These are phyloP conservation scores for Endocarpon pusillum DNA, from an alignment of 495 filamentous ascomycete genomes.

Conservation along the genomic window DNA sequence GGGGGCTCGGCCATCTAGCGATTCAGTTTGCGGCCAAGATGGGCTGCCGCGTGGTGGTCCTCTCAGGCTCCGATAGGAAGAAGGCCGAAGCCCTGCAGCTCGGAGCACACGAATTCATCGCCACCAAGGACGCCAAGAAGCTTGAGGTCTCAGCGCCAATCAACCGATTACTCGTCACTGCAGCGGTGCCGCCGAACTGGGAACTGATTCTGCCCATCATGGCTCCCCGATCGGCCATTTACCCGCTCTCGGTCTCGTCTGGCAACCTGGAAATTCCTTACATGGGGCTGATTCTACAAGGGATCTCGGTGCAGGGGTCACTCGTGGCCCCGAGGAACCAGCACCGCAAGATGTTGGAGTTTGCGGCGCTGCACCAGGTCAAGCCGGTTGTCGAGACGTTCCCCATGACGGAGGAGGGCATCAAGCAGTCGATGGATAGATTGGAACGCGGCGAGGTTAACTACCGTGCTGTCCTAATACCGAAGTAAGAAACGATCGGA, in stretches of 20 bases:
- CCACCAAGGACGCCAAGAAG: slow-evolving; percentile 24
- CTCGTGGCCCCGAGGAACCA: slow-evolving; percentile 31
- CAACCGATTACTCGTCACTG: slow-evolving; percentile 31
- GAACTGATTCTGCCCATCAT: slow-evolving; percentile 20
- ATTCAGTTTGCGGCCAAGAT: slow-evolving; percentile 46
- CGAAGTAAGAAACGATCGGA: slow-evolving; percentile 10
- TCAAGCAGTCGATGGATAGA: slow-evolving; percentile 32
- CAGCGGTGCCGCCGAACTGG: slow-evolving; percentile 27
- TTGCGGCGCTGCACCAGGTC: slow-evolving; percentile 36
- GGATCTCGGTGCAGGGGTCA: slow-evolving; percentile 34
- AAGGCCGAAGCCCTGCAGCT: slow-evolving; percentile 36
- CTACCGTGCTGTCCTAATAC: slow-evolving; percentile 36
- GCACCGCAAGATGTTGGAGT: slow-evolving; percentile 38
- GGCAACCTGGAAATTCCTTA: slow-evolving; percentile 38
- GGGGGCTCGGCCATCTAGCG: slow-evolving; percentile 45
- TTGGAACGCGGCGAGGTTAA: slow-evolving; percentile 38
- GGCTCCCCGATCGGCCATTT: slow-evolving; percentile 30
- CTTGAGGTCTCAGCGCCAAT: slow-evolving; percentile 19
- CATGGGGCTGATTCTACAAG: slow-evolving; percentile 26
- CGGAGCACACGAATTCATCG: slow-evolving; percentile 32
- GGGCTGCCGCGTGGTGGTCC: slow-evolving; percentile 45
- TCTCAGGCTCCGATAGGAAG: slow-evolving; percentile 38
- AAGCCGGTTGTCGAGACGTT: slow-evolving; percentile 38
- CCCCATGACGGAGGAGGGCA: slow-evolving; percentile 36
- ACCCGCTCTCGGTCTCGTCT: slow-evolving; percentile 30